phyloP scores from a whole-genome alignment of 805 yeast genomes.

The Sugiyamaella smithiae region DNA sequence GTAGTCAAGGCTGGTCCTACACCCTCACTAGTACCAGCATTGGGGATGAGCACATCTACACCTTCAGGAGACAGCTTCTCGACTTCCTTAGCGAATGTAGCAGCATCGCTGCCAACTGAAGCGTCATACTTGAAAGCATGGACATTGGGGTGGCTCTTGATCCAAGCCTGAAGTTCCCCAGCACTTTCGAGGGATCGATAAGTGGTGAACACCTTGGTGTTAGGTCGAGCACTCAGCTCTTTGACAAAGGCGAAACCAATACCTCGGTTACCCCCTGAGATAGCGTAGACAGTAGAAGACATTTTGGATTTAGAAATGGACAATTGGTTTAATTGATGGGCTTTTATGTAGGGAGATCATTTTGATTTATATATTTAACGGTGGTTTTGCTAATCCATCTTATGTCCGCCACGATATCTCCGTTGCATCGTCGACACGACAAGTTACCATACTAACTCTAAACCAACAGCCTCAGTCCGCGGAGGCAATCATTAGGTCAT shows the following conservation, averaged over 20 bases:
- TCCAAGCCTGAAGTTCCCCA: slow-evolving; percentile 17
- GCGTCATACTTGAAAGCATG: slow-evolving; percentile 28
- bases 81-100: not conserved
- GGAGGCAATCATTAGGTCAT: too few relatives aligned
- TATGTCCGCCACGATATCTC: too few relatives aligned
- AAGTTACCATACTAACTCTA: too few relatives aligned
- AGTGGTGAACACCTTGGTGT: slow-evolving; percentile 30
- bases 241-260: slow-evolving; percentile 37
- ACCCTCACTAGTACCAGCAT: slow-evolving; percentile 29
- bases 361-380: too few relatives aligned
- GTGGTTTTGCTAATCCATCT: too few relatives aligned
- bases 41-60: slow-evolving; percentile 30
- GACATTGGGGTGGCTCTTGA: slow-evolving; percentile 22
- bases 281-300: slow-evolving; percentile 25
- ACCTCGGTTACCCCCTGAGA: slow-evolving; percentile 39
- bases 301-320: too few relatives aligned
- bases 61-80: slow-evolving; percentile 15
- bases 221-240: slow-evolving; percentile 26
- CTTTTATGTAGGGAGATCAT: too few relatives aligned
- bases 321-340: too few relatives aligned
- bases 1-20: slow-evolving; percentile 1
- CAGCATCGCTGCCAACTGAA: not conserved
- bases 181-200: slow-evolving; percentile 21
- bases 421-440: too few relatives aligned
- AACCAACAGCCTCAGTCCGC: too few relatives aligned